These are phyloP conservation scores for Blastocladiella emersonii DNA, from an alignment of 371 early-diverging fungal genomes.

Conservation along the genomic window DNA sequence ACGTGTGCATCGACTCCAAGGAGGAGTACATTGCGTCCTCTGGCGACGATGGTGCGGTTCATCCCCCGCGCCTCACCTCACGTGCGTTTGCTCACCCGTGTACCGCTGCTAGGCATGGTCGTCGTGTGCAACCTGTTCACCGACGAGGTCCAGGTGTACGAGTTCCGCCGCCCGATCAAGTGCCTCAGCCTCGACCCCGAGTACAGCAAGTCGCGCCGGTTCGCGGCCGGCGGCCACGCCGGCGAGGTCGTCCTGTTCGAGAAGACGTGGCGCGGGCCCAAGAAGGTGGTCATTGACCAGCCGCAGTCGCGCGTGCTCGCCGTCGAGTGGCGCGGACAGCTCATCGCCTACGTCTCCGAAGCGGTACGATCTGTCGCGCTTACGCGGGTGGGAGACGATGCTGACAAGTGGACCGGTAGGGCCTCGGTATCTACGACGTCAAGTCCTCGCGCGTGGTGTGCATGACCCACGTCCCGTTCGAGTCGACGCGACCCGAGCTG, in stretches of 20 bases:
- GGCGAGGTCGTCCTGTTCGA: constrained; percentile 1
- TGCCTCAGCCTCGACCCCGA: constrained; percentile 77
- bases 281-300: constrained; percentile 57
- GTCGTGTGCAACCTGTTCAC: constrained; percentile 57
- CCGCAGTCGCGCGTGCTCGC: constrained; percentile 80
- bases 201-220: constrained; percentile 33
- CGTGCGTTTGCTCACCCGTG: constrained; percentile 4
- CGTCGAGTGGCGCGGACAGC: constrained; percentile 63
- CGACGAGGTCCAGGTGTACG: constrained; percentile 39
- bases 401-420: constrained; percentile 29
- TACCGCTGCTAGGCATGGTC: constrained; percentile 44
- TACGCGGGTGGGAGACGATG: constrained; percentile 6
- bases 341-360: constrained; percentile 90
- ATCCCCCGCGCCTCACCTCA: too few species aligned
- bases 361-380: too few species aligned
- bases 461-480: constrained; percentile 63
- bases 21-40: constrained; percentile 83
- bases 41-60: constrained; percentile 75
- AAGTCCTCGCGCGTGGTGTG: constrained; percentile 53
- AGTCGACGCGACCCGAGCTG: constrained; percentile 71
- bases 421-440: constrained; percentile 72
- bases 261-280: constrained; percentile 28
- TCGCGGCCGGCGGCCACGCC: constrained; percentile 1
- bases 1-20: constrained; percentile 63
- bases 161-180: constrained; percentile 76